phyloP scores from a whole-genome alignment of 2,329 filamentous ascomycete species.

The Nigrospora oryzae region DNA sequence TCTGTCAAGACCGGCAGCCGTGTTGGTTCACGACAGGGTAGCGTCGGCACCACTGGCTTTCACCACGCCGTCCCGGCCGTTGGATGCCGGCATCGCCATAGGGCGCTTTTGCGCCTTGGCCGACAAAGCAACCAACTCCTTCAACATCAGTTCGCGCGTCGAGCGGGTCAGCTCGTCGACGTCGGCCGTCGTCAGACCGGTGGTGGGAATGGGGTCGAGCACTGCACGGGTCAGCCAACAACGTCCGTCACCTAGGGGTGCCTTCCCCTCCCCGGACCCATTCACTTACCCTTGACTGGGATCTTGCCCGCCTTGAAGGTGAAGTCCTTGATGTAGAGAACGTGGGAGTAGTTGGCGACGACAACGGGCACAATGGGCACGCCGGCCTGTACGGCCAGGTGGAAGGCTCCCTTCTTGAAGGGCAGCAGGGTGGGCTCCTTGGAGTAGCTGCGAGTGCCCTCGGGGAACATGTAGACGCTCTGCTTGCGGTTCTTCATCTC shows the following conservation, averaged over 20 bases:
- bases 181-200: conserved; percentile 63
- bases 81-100: conserved; percentile 14
- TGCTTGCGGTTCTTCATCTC: conserved; percentile 68
- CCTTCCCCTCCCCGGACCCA: neutral
- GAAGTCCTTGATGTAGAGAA: conserved; percentile 56
- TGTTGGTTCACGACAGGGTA: conserved; percentile 8
- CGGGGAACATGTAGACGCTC: conserved; percentile 80
- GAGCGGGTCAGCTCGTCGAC: conserved; percentile 64
- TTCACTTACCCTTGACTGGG: conserved; percentile 60
- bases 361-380: conserved; percentile 88
- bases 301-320: conserved; percentile 63
- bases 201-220: conserved; percentile 71
- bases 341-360: conserved; percentile 69
- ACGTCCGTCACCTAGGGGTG: neutral
- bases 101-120: conserved; percentile 36
- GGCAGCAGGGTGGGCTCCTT: conserved; percentile 73
- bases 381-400: conserved; percentile 86
- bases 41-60: conserved; percentile 22
- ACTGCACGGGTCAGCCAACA: conserved; percentile 38
- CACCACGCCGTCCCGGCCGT: conserved; percentile 17
- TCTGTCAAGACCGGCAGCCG: too few relatives aligned
- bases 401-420: conserved; percentile 99
- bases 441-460: conserved; percentile 87
- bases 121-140: conserved; percentile 49
- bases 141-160: conserved; percentile 69